Evolutionary conservation across 345 rosid genomes (phyloP), one percentile per base, ranked within the genome.

Genomic region (Hibiscus syriacus): DNA sequence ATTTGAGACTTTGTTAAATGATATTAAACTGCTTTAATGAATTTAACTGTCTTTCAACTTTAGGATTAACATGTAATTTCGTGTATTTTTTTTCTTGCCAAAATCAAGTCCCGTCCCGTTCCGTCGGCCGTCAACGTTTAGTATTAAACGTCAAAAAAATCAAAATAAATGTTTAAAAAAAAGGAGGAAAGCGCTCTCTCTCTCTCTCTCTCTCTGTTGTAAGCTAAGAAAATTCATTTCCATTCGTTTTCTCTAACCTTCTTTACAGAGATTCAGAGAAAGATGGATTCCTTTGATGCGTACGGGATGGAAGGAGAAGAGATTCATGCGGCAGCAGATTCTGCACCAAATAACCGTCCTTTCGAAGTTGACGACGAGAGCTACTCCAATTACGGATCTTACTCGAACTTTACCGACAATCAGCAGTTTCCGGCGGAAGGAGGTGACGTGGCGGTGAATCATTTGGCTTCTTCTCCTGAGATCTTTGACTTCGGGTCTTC

Each of bases 231-330:
- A 9, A 1, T 49, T 23, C 54, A 49, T 49, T 49, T 49, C 25
- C 6, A 49, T 49, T 49, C 54, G 1, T 7, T 49, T 49, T 49
- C 9, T 19, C 17, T 49, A 49, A 19, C 1, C n/a, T 45, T 45
- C 7, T 45, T 45, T 45, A 45, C 17, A 45, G 49, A n/a, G n/a
- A n/a, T n/a, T n/a, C n/a, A n/a, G n/a, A 25, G 55, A 55, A 46
- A 19, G 2, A 82, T 82, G 85, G 70, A 82, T 65, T 81, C 90
- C 29, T 80, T 84, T 66, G 91, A 86, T 68, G 10, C 85, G 8
- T 86, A 71, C 55, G 75, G 78, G 41, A 52, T 62, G 72, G 88
- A 76, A 60, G 80, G 74, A 1, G 85, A 76, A 55, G 84, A 69
- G 66, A 55, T 79, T 68, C 76, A 75, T 53, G 39, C 22, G 0